These are phyloP conservation scores for Serendipita sp. DNA, from an alignment of 768 basidiomycete species.

Conservation along the genomic window DNA sequence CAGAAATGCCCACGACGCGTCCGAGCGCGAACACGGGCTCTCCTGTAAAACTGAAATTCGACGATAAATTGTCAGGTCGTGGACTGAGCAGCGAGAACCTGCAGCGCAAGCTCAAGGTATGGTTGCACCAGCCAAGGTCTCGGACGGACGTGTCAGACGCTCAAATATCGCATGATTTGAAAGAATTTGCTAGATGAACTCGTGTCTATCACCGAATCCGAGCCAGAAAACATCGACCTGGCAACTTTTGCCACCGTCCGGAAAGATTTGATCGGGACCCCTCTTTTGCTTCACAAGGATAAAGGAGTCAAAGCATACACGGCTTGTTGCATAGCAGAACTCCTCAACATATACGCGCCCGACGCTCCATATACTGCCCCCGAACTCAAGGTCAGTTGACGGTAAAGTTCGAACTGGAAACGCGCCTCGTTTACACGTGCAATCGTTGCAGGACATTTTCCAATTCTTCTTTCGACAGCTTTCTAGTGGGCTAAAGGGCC, in stretches of 20 bases:
- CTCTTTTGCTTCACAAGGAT: conserved; percentile 87
- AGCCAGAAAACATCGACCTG: conserved; percentile 76
- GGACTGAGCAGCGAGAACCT: conserved; percentile 65
- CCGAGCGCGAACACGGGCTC: not conserved
- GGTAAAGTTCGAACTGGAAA: not conserved
- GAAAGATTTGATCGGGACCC: conserved; percentile 63
- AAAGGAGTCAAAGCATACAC: conserved; percentile 89
- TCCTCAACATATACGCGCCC: conserved; percentile 86
- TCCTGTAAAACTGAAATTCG: conserved; percentile 34
- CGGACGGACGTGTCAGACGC: not conserved
- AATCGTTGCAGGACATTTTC: conserved; percentile 69
- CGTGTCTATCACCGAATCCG: conserved; percentile 44
- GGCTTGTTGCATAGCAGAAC: conserved; percentile 87
- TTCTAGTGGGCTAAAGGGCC: conserved; percentile 49
- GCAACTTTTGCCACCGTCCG: conserved; percentile 51
- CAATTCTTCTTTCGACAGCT: conserved; percentile 91
- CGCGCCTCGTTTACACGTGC: not conserved
- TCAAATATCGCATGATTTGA: not conserved
- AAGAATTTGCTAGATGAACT: not conserved
- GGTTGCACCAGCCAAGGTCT: conserved; percentile 7
- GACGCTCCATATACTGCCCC: conserved; percentile 87
- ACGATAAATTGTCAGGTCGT: conserved; percentile 67
- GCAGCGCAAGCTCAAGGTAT: conserved; percentile 66
- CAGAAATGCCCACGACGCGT: not conserved
- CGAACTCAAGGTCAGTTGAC: conserved; percentile 39